phyloP scores from a whole-genome alignment of 495 filamentous ascomycete species.

The Penicillium fimorum region DNA sequence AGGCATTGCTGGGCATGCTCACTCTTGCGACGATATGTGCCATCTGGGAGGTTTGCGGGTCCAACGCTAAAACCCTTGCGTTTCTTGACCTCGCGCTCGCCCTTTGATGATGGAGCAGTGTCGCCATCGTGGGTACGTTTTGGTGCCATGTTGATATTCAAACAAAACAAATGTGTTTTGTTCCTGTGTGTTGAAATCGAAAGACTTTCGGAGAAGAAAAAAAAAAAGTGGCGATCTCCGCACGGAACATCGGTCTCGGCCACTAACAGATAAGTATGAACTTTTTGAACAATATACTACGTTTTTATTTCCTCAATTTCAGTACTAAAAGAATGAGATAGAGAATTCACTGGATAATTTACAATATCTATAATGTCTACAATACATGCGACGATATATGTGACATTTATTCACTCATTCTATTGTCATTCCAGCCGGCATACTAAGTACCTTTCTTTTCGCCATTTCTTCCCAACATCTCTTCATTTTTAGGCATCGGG shows the following conservation, averaged over 20 bases:
- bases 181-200: neutral
- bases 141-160: slow-evolving; percentile 45
- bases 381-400: neutral
- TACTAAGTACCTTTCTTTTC: neutral
- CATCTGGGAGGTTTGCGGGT: slow-evolving; percentile 90
- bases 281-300: neutral
- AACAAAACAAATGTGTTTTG: neutral
- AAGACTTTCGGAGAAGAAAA: slow-evolving; percentile 16
- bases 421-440: neutral
- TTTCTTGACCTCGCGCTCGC: slow-evolving; percentile 51
- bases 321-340: neutral
- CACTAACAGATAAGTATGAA: neutral
- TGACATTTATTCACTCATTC: neutral
- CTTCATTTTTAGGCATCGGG: neutral
- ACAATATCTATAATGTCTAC: neutral
- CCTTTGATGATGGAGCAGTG: slow-evolving; percentile 26
- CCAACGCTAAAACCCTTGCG: slow-evolving; percentile 76
- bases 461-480: neutral
- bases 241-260: slow-evolving; percentile 12
- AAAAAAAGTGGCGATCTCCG: slow-evolving; percentile 28
- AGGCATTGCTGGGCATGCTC: slow-evolving; percentile 5
- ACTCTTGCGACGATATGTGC: slow-evolving; percentile 89
- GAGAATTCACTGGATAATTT: neutral
- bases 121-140: slow-evolving; percentile 60
- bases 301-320: neutral